A percentile compares a stretch with the other conserved stretches of the same genome.
Evolutionary conservation across 1,284 basidiomycete species (phyloP).

Genomic region (Cryptococcus floricola): DNA sequence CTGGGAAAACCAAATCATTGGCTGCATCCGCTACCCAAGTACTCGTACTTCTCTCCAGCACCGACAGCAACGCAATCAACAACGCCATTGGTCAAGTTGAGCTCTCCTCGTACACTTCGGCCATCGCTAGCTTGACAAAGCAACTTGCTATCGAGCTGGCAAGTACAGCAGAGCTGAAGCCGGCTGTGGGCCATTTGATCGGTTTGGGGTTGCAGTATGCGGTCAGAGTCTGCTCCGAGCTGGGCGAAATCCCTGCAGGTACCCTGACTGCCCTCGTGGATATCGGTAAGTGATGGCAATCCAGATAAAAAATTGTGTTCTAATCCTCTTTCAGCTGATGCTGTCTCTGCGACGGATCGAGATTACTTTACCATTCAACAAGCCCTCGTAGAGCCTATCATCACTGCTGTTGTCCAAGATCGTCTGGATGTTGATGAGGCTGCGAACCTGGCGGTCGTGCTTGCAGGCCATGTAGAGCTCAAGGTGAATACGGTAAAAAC

Average conservation of each 20-base stretch:
- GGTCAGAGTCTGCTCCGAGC: slow-evolving; percentile 19
- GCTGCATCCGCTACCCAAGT: slow-evolving; percentile 1
- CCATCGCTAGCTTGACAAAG: not conserved
- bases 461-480: slow-evolving; percentile 36
- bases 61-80: not conserved
- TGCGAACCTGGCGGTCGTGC: slow-evolving; percentile 55
- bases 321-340: slow-evolving; percentile 4
- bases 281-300: slow-evolving; percentile 16
- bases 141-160: not conserved
- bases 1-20: not conserved
- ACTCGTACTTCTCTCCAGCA: not conserved
- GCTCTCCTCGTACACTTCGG: not conserved
- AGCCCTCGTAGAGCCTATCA: slow-evolving; percentile 66
- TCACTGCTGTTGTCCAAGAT: slow-evolving; percentile 63
- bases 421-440: slow-evolving; percentile 54
- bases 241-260: slow-evolving; percentile 12
- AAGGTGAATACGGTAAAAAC: slow-evolving; percentile 49
- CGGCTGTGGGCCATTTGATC: slow-evolving; percentile 13
- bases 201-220: slow-evolving; percentile 24
- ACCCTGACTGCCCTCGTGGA: slow-evolving; percentile 6
- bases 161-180: not conserved
- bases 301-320: not conserved
- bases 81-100: not conserved
- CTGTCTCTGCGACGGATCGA: slow-evolving; percentile 2
- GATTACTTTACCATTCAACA: not conserved